phyloP scores from a whole-genome alignment of 148 eudicot genomes.

The Vaccinium myrtillus region DNA sequence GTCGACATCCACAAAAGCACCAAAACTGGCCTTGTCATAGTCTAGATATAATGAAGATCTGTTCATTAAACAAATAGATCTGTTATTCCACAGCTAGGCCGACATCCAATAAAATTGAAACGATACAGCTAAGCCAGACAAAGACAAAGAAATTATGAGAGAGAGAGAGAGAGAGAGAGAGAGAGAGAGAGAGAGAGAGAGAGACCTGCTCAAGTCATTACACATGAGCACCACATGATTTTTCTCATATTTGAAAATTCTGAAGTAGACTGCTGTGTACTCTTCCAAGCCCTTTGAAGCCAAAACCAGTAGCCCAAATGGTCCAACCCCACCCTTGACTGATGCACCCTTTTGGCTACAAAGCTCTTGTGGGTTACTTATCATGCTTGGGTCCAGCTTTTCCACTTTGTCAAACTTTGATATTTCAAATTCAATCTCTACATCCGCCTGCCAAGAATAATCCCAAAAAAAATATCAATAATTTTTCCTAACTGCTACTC shows the following conservation, averaged over 20 bases:
- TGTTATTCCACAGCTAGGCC: neutral
- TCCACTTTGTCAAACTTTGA: constrained; percentile 39
- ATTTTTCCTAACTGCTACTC: too few relatives aligned
- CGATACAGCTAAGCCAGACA: too few relatives aligned
- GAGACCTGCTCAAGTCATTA: constrained; percentile 11
- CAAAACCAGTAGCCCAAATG: constrained; percentile 64
- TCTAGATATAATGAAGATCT: neutral
- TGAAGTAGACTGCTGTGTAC: constrained; percentile 63
- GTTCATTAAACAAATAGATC: neutral
- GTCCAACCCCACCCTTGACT: constrained; percentile 56
- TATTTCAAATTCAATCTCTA: constrained; percentile 51
- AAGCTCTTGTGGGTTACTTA: constrained; percentile 47
- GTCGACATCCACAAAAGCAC: constrained; percentile 22
- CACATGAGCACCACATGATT: constrained; percentile 47
- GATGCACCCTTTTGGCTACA: constrained; percentile 53
- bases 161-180: constrained; percentile 12
- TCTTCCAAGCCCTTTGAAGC: constrained; percentile 64
- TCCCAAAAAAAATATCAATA: neutral
- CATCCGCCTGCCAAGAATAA: constrained; percentile 47
- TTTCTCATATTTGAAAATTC: constrained; percentile 43
- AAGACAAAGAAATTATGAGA: neutral
- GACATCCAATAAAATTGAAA: too few relatives aligned
- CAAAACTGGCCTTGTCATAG: constrained; percentile 21
- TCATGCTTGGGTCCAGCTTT: constrained; percentile 33
- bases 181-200: constrained; percentile 5